phyloP scores from a whole-genome alignment of 257 asterid species.

The Capsicum chinense region DNA sequence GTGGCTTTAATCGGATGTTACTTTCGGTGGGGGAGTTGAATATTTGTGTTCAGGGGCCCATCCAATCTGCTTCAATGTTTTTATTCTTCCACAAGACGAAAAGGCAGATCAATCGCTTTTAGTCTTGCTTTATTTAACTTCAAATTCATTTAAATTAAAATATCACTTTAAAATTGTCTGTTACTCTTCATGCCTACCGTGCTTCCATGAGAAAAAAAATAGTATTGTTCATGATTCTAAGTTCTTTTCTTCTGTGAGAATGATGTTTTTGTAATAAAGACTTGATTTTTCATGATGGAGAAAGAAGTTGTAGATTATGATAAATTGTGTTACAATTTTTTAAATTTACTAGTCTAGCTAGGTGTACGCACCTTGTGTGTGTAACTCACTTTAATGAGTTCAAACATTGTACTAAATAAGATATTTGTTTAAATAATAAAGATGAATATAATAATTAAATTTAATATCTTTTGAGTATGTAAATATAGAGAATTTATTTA shows the following conservation, averaged over 20 bases:
- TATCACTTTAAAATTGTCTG: neutral
- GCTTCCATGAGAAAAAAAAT: neutral
- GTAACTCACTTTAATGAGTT: too few species aligned
- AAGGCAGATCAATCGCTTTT: neutral
- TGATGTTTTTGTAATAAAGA: too few species aligned
- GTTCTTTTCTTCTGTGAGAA: neutral
- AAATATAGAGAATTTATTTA: too few species aligned
- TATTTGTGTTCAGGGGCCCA: neutral
- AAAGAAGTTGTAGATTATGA: neutral
- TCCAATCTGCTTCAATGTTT: constrained; percentile 7
- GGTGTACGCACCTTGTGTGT: too few species aligned
- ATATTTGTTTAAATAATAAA: too few species aligned
- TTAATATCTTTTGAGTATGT: too few species aligned
- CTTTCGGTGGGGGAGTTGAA: constrained; percentile 28
- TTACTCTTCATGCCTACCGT: neutral
- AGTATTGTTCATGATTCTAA: neutral
- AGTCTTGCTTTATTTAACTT: neutral
- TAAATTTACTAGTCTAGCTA: neutral
- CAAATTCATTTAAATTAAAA: neutral
- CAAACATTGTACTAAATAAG: too few species aligned
- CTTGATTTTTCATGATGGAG: neutral
- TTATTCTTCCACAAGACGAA: constrained; percentile 24
- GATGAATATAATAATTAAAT: too few species aligned
- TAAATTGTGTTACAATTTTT: neutral
- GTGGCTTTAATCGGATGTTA: neutral